Evolutionary conservation across 1,284 basidiomycete genomes (phyloP), one percentile per base, ranked within the genome.

Genomic region (Pyrrhoderma lamaoense): DNA sequence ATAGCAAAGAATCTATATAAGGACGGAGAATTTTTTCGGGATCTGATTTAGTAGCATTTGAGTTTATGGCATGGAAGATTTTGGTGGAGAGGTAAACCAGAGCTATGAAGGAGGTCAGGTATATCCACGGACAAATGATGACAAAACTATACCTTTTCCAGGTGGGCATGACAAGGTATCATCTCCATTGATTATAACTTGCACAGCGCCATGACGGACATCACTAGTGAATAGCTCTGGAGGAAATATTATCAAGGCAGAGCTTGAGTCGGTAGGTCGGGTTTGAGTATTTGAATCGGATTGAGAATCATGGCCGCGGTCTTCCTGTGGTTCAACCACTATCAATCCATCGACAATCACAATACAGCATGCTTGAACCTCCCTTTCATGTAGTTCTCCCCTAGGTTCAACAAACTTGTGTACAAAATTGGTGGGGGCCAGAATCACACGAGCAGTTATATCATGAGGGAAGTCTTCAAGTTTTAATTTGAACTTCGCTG

Each of bases 131-230:
- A 21, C 2, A 19, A 49, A 21, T 38, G 7, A 36, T 35, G n/a
- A 37, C 38, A 36, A 65, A 13, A 45, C 36, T 80, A 63, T 64
- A 92, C 92, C 89, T 76, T 87, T 86, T 1, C 84, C 89, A 49
- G 76, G 70, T 0, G 95, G 95, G 51, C 90, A 81, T 7, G 89
- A 86, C 67, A 94, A 79, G 0, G 88, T 92, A 8, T 84, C 87
- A 61, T 89, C 82, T 5, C 94, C 95, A 38, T 86, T 85, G 46
- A 91, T 69, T 45, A 94, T 67, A 0, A 75, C 82, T 45, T 83
- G 82, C 1, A 85, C 89, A 1, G 85, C 74, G 5, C 69, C 66
- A 0, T 65, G 67, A 0, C 62, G 52, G 5, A 79, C 75, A 2
- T 76, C 79, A 19, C 65, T 68, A 0, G 64, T 53, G 2, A 84